These are phyloP conservation scores for Oxytropis ochrocephala DNA, from an alignment of 306 rosid genomes.

Conservation along the genomic window DNA sequence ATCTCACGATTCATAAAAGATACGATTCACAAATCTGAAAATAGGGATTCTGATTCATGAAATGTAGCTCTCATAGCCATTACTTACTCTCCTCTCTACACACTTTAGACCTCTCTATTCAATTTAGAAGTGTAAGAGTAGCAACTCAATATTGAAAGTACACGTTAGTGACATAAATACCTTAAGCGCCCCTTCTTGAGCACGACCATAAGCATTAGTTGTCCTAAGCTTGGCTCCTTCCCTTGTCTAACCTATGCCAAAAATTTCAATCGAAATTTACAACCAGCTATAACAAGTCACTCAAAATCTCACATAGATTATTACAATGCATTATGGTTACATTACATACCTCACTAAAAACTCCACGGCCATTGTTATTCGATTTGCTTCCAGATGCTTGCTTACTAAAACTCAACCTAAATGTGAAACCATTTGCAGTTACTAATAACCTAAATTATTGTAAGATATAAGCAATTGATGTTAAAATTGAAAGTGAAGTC, in stretches of 20 bases:
- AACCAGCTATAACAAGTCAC: neutral
- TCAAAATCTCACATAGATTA: neutral
- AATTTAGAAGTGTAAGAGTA: no score
- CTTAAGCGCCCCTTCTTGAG: constrained; percentile 59
- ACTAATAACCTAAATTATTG: neutral
- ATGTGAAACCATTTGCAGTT: neutral
- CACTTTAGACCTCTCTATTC: no score
- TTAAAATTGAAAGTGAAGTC: neutral
- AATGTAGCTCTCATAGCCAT: no score
- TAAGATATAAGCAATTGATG: neutral
- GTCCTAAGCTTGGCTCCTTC: constrained; percentile 29
- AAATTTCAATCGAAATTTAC: constrained; percentile 30
- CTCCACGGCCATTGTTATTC: constrained; percentile 24
- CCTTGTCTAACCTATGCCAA: constrained; percentile 64
- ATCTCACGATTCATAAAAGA: no score
- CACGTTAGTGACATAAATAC: constrained; percentile 32
- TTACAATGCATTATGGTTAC: neutral
- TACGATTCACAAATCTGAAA: no score
- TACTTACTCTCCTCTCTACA: no score
- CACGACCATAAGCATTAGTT: constrained; percentile 38
- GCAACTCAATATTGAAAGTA: no score
- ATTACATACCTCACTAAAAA: constrained; percentile 44
- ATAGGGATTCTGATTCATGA: no score
- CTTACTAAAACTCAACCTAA: constrained; percentile 46
- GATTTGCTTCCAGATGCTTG: constrained; percentile 40